A percentile compares a stretch with the other conserved stretches of the same genome.
phyloP scores from a whole-genome alignment of 2,329 filamentous ascomycete genomes.

The Orbilia quercus region DNA sequence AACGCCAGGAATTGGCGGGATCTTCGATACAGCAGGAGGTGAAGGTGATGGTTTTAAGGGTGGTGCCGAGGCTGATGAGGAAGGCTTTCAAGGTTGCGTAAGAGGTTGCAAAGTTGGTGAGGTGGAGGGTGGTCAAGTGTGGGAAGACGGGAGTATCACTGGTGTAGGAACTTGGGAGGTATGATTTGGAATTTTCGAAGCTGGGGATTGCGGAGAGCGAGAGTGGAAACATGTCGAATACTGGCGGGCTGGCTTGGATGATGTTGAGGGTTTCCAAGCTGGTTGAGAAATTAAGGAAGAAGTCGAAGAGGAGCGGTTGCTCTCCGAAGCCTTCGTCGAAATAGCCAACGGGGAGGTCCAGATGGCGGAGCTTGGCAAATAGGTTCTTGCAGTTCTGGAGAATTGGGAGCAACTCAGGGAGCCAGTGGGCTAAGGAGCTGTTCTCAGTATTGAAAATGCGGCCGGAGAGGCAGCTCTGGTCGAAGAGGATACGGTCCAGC shows the following conservation, averaged over 20 bases:
- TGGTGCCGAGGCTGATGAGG: background rate
- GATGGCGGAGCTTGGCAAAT: background rate
- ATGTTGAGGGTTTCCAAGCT: conserved; percentile 3
- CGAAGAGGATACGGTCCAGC: conserved; percentile 4
- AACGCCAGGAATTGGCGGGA: background rate
- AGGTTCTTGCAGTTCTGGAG: background rate
- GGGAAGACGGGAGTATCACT: background rate
- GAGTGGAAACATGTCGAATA: background rate
- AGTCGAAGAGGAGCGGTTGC: background rate
- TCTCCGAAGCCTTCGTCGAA: background rate
- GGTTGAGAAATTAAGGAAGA: background rate
- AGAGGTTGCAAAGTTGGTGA: background rate
- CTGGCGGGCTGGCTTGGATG: background rate
- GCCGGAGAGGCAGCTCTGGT: background rate
- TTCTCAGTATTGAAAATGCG: background rate
- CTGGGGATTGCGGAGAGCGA: background rate
- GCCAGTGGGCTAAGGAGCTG: conserved; percentile 5
- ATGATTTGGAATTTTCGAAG: background rate
- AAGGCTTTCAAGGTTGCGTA: conserved; percentile 2
- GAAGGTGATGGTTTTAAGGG: background rate
- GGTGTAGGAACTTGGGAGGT: background rate
- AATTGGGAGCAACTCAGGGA: background rate
- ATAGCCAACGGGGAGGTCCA: conserved; percentile 1
- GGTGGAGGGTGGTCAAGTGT: background rate
- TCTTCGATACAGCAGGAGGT: background rate